Evolutionary conservation across 345 rosid genomes (phyloP).

Genomic region (Citrus glauca): DNA sequence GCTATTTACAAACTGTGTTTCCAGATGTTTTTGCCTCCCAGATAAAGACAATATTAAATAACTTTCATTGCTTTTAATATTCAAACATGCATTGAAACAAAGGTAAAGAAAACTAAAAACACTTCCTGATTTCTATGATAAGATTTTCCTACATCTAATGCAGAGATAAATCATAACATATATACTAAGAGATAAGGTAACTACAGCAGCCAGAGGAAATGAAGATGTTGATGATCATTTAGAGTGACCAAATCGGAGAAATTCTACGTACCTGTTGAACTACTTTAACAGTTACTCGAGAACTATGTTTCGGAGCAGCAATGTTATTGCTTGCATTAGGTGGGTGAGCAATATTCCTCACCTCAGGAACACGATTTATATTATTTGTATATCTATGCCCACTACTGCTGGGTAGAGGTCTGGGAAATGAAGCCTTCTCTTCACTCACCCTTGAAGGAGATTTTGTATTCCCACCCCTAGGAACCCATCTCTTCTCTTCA

Average conservation of each 20-base stretch:
- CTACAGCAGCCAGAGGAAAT: neutral
- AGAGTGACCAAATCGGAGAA: neutral
- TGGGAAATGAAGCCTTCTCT: slow-evolving; percentile 24
- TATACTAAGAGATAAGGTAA: neutral
- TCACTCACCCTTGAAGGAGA: slow-evolving; percentile 27
- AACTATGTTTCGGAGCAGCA: slow-evolving; percentile 20
- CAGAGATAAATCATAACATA: neutral
- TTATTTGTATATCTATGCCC: slow-evolving; percentile 15
- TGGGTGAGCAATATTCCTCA: slow-evolving; percentile 25
- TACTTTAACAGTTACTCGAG: slow-evolving; percentile 16
- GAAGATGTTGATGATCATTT: neutral
- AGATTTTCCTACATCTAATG: neutral
- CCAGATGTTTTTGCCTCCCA: neutral
- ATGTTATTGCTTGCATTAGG: slow-evolving; percentile 7
- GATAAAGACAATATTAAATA: neutral
- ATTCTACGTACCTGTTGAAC: slow-evolving; percentile 30
- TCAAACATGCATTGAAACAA: neutral
- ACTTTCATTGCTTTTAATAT: neutral
- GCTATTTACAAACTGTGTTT: neutral
- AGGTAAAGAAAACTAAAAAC: neutral
- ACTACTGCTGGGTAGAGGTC: slow-evolving; percentile 12
- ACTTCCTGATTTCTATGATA: neutral
- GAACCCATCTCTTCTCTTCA: slow-evolving; percentile 72
- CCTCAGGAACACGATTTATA: slow-evolving; percentile 20
- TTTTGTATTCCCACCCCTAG: slow-evolving; percentile 33